Conservation (phyloP, 1,139 yeast species). For the Candida neerlandica region DNA sequence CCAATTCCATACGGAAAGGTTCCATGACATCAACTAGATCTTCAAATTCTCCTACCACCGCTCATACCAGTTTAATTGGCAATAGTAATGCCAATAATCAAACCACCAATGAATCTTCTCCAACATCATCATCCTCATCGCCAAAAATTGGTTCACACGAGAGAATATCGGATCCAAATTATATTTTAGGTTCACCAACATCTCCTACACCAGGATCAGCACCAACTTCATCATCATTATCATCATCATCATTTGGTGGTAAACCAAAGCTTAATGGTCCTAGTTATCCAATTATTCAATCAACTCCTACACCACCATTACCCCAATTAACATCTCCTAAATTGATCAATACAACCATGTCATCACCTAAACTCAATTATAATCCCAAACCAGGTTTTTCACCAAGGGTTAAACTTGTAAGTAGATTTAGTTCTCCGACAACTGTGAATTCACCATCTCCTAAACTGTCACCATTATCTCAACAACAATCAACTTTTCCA, state of each 20-base stretch:
- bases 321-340: slow-evolving; percentile 7
- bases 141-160: not conserved
- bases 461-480: slow-evolving; percentile 1
- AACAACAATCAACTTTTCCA: slow-evolving; percentile 5
- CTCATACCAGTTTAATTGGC: slow-evolving; percentile 8
- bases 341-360: slow-evolving; percentile 9
- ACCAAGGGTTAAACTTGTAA: slow-evolving; percentile 9
- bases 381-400: slow-evolving; percentile 9
- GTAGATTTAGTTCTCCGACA: not conserved
- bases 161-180: not conserved
- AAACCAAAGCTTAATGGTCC: not conserved
- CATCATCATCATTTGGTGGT: too few relatives aligned
- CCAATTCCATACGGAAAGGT: not conserved
- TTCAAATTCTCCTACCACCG: not conserved
- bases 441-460: not conserved
- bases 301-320: slow-evolving; percentile 4
- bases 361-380: slow-evolving; percentile 1
- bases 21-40: slow-evolving; percentile 1
- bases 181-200: slow-evolving; percentile 1
- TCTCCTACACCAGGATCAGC: too few relatives aligned
- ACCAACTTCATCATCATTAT: too few relatives aligned
- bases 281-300: not conserved
- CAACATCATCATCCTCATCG: slow-evolving; percentile 2
- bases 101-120: slow-evolving; percentile 2
- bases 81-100: not conserved